Conservation (phyloP, 352 stramenopile species). For the Globisporangium mamillatum region DNA sequence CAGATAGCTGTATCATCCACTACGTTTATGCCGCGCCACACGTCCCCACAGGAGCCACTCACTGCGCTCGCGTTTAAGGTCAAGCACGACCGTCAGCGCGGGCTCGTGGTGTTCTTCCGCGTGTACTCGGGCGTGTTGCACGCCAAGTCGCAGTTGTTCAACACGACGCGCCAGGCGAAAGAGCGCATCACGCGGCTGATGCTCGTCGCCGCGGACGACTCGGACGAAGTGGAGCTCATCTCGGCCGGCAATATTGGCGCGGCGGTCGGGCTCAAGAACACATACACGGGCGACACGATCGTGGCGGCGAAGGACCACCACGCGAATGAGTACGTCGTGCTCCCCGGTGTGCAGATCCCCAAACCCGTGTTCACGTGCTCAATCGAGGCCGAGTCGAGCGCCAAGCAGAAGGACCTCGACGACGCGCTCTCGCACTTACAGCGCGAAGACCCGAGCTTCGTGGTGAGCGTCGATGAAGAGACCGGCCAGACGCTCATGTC, state of each 20-base stretch:
- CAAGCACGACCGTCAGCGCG: conserved; percentile 72
- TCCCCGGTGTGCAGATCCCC: conserved; percentile 67
- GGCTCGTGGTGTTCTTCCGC: conserved; percentile 89
- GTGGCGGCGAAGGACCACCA: conserved; percentile 62
- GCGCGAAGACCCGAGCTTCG: conserved; percentile 96
- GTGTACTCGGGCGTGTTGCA: conserved; percentile 91
- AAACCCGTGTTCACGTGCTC: conserved; percentile 90
- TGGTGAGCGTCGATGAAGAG: conserved; percentile 93
- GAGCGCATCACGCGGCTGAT: conserved; percentile 78
- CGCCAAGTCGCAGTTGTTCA: conserved; percentile 76
- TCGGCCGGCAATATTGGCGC: conserved; percentile 90
- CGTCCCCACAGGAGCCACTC: conserved; percentile 47
- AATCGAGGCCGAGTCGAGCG: conserved; percentile 85
- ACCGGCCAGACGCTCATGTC: conserved; percentile 98
- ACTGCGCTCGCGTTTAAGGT: conserved; percentile 73
- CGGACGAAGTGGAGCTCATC: conserved; percentile 83
- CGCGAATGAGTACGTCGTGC: conserved; percentile 29
- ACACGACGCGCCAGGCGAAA: conserved; percentile 61
- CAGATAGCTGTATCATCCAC: conserved; percentile 6
- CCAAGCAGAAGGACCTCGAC: conserved; percentile 86
- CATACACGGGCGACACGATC: conserved; percentile 93
- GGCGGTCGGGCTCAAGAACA: conserved; percentile 90
- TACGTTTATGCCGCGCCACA: conserved; percentile 28
- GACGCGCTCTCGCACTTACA: conserved; percentile 74
- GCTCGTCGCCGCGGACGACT: conserved; percentile 88